Conservation (phyloP, 805 yeast genomes). For the Ogataea degrootiae region DNA sequence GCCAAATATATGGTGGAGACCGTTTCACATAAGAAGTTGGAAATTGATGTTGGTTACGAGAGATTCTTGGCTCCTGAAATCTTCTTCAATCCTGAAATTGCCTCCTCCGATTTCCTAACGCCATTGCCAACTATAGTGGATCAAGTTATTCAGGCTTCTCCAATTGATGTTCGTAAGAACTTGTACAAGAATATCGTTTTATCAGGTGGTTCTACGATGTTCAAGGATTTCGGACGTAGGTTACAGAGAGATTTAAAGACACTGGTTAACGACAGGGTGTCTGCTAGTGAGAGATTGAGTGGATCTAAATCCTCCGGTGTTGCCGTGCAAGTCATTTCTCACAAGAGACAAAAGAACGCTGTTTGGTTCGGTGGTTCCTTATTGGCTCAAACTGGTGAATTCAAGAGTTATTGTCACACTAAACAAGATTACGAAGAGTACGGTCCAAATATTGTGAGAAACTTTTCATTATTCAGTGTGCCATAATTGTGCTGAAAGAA, state of each 20-base stretch:
- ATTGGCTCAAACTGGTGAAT: slow-evolving; percentile 95
- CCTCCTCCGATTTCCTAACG: slow-evolving; percentile 88
- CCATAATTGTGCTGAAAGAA: slow-evolving; percentile 42
- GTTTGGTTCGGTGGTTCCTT: slow-evolving; percentile 99
- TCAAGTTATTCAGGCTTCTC: slow-evolving; percentile 89
- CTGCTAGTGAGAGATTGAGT: slow-evolving; percentile 69
- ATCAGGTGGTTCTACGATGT: slow-evolving; percentile 98
- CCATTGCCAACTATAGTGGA: slow-evolving; percentile 97
- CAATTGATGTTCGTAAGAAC: slow-evolving; percentile 97
- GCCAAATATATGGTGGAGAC: slow-evolving; percentile 89
- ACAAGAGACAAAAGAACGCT: slow-evolving; percentile 96
- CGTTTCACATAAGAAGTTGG: slow-evolving; percentile 56
- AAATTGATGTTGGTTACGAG: slow-evolving; percentile 95
- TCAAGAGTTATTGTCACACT: slow-evolving; percentile 93
- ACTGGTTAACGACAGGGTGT: slow-evolving; percentile 85
- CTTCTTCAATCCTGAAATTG: slow-evolving; percentile 96
- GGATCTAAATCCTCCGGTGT: slow-evolving; percentile 86
- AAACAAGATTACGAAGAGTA: slow-evolving; percentile 96
- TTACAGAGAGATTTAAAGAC: slow-evolving; percentile 89
- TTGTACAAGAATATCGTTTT: slow-evolving; percentile 92
- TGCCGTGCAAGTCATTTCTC: slow-evolving; percentile 94
- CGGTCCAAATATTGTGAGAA: slow-evolving; percentile 97
- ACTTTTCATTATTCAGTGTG: slow-evolving; percentile 89
- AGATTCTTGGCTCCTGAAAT: slow-evolving; percentile 98
- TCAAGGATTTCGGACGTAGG: slow-evolving; percentile 96